Evolutionary conservation across 306 rosid species (phyloP).

Genomic region (Vigna hirtella): DNA sequence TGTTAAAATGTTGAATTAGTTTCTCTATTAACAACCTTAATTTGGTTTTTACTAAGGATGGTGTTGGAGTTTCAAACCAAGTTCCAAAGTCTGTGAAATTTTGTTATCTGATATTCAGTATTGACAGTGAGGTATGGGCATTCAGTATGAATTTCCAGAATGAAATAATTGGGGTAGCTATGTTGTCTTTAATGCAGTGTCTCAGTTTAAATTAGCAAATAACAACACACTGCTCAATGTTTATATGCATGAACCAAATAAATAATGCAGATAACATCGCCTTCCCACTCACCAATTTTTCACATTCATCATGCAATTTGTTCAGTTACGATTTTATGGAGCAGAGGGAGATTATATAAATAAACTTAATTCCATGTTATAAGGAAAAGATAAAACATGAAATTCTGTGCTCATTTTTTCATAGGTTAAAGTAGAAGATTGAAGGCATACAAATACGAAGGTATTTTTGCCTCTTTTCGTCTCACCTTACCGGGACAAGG

Average conservation of each 20-base stretch:
- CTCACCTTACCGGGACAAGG: too few species aligned
- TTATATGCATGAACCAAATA: neutral
- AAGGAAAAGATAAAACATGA: too few species aligned
- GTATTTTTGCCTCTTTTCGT: too few species aligned
- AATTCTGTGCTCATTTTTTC: too few species aligned
- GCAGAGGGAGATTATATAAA: too few species aligned
- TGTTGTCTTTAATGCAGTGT: slow-evolving; percentile 36
- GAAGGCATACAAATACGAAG: too few species aligned
- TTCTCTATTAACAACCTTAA: too few species aligned
- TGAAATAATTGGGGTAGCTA: slow-evolving; percentile 16
- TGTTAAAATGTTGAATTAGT: too few species aligned
- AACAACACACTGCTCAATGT: neutral
- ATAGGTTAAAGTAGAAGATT: too few species aligned
- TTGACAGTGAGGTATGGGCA: slow-evolving; percentile 12
- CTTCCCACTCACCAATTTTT: neutral
- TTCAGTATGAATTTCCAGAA: neutral
- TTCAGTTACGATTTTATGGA: neutral
- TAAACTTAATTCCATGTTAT: too few species aligned
- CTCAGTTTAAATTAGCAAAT: neutral
- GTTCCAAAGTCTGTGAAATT: slow-evolving; percentile 21
- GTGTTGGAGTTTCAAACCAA: neutral
- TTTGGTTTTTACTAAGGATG: too few species aligned
- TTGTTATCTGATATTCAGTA: neutral
- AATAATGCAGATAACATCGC: too few species aligned
- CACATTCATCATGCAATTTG: slow-evolving; percentile 20